phyloP scores from a whole-genome alignment of 2,329 filamentous ascomycete species.

The Ophiostoma ulmi region DNA sequence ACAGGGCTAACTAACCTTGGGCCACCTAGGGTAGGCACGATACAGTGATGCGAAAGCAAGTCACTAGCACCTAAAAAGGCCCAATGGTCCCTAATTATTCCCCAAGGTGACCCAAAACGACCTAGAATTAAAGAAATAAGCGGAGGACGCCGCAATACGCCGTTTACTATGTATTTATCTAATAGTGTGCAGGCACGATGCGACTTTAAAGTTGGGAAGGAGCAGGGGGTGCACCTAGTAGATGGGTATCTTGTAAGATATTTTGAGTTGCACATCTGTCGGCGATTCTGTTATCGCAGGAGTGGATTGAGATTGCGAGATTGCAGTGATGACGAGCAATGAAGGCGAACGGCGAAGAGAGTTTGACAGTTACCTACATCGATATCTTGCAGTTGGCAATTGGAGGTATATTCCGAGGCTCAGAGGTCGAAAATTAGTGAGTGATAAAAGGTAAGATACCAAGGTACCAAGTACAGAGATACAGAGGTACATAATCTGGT shows the following conservation, averaged over 20 bases:
- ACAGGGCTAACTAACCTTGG: background rate
- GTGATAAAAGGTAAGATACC: background rate
- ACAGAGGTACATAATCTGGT: background rate
- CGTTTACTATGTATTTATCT: background rate
- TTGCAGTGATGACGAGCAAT: no score
- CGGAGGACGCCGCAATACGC: background rate
- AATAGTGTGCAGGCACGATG: constrained; percentile 2
- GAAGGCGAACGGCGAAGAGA: no score
- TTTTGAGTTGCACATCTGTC: background rate
- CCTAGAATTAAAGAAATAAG: no score
- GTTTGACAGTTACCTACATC: background rate
- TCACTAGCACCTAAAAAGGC: background rate
- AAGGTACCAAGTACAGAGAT: background rate
- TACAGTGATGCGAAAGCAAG: background rate
- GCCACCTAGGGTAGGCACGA: constrained; percentile 1
- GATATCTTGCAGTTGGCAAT: background rate
- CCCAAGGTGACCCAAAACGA: background rate
- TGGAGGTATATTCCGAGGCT: background rate
- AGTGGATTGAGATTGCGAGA: no score
- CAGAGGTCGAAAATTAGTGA: background rate
- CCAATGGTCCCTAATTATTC: background rate
- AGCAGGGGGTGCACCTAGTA: constrained; percentile 17
- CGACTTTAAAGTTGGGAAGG: background rate
- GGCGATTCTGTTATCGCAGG: background rate
- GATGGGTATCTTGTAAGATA: background rate